Base-by-base conservation (phyloP, 805 yeast genomes). In the Ogataea nitratoaversa region DNA sequence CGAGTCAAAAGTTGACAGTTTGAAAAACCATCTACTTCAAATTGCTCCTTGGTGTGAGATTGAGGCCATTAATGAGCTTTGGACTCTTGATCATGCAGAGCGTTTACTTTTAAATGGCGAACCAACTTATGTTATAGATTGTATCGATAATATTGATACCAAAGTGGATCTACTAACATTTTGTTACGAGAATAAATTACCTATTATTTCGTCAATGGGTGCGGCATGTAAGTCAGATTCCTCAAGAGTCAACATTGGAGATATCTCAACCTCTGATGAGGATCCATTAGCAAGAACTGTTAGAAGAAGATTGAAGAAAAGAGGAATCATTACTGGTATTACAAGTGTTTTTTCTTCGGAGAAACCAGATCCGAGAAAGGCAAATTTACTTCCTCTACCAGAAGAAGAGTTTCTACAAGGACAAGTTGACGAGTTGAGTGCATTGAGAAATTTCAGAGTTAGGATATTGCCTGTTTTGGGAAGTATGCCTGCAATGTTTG, bases 201-300 rank as follows among this genome's bases (percentile, higher is more conserved):
- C 76, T n/a, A 84, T 89, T 24, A 75, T 93, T 30, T 81, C 95
- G 4, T 85, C 96, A 1, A 95, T 95, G 79, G 99, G 99, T 20
- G 98, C 99, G 1, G 95, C 96, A 4, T 84, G 96, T 52, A 93
- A 93, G 61, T 83, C 95, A 38, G 99, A 93, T 59, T 95, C 98
- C 11, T 83, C 97, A 3, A 72, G 98, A 54, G 78, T 93, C 42
- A 85, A 88, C 57, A 74, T 93, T 31, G 89, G 89, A 25, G 99
- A 93, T 63, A 78, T 93, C 39, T 81, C 95, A 25, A 77, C 76
- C 38, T 86, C 99, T 0, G 91, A 85, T 54, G 99, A 93, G 62
- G 99, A 93, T 62, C 93, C 97, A 6, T 69, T 93, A 43, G 86
- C 96, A 12, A 76, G 95, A 46, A 68, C 91, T 0, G 95, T 89